Evolutionary conservation across 768 basidiomycete genomes (phyloP).

Genomic region (Pleurotus salmoneostramineus): DNA sequence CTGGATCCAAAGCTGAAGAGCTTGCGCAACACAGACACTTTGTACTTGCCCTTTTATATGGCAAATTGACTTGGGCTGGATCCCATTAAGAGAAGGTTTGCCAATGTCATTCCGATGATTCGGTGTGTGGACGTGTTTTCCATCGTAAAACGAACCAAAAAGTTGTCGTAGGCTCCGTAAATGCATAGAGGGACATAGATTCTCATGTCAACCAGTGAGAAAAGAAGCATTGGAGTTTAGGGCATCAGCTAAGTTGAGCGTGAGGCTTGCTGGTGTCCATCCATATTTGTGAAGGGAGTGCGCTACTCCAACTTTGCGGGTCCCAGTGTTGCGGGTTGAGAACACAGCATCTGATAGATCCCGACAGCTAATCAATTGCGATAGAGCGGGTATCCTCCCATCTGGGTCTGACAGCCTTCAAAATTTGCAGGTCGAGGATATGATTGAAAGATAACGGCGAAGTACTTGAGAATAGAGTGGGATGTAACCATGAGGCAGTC

Average conservation of each 20-base stretch:
- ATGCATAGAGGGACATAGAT: neutral
- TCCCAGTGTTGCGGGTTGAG: neutral
- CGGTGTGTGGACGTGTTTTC: conserved; percentile 7
- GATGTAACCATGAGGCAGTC: too few species aligned
- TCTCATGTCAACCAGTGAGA: conserved; percentile 1
- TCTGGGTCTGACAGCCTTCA: neutral
- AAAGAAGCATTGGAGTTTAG: neutral
- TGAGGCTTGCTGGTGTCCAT: neutral
- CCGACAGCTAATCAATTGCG: neutral
- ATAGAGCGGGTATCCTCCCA: neutral
- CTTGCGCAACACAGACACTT: neutral
- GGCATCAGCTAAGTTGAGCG: neutral
- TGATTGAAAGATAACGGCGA: neutral
- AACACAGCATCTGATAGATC: neutral
- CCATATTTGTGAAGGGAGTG: neutral
- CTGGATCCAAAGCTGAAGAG: neutral
- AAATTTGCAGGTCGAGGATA: neutral
- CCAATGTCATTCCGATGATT: neutral
- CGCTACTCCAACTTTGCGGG: conserved; percentile 1
- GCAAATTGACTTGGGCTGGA: neutral
- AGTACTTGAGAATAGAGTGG: neutral
- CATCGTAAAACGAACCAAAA: neutral
- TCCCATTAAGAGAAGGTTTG: neutral
- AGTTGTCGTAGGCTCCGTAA: neutral
- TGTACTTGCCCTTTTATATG: conserved; percentile 4